Conservation (phyloP, 768 basidiomycete genomes). For the Naematelia encephala region DNA sequence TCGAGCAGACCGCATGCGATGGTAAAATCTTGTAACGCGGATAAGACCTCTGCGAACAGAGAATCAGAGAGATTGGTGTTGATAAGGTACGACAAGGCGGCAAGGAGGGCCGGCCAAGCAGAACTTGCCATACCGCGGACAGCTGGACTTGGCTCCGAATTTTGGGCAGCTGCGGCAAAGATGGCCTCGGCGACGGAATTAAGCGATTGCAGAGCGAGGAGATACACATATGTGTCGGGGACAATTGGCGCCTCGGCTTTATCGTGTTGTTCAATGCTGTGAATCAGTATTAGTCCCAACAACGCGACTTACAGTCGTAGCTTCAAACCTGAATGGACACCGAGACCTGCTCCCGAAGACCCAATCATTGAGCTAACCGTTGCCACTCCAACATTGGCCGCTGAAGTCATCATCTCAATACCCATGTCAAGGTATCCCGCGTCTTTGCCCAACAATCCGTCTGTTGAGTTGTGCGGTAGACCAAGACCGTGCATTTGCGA, state of each 20-base stretch:
- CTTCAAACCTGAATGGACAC: conserved; percentile 71
- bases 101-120: conserved; percentile 89
- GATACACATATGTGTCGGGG: conserved; percentile 89
- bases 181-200: conserved; percentile 81
- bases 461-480: conserved; percentile 46
- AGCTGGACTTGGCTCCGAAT: conserved; percentile 54
- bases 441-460: background rate
- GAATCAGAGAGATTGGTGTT: conserved; percentile 87
- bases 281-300: conserved; percentile 3
- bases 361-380: conserved; percentile 85
- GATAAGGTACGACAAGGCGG: conserved; percentile 82
- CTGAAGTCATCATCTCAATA: conserved; percentile 72
- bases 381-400: conserved; percentile 76
- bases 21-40: conserved; percentile 76
- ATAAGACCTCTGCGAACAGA: conserved; percentile 80
- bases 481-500: conserved; percentile 80
- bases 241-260: conserved; percentile 92
- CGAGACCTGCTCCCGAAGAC: conserved; percentile 65
- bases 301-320: conserved; percentile 69
- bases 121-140: conserved; percentile 77
- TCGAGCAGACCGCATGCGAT: conserved; percentile 86
- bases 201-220: conserved; percentile 84
- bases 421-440: conserved; percentile 46
- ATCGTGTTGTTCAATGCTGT: conserved; percentile 94
- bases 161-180: conserved; percentile 53